Evolutionary conservation across 2,329 filamentous ascomycete genomes (phyloP), one percentile per base, ranked within the genome.

Genomic region (Dothistroma septosporum): DNA sequence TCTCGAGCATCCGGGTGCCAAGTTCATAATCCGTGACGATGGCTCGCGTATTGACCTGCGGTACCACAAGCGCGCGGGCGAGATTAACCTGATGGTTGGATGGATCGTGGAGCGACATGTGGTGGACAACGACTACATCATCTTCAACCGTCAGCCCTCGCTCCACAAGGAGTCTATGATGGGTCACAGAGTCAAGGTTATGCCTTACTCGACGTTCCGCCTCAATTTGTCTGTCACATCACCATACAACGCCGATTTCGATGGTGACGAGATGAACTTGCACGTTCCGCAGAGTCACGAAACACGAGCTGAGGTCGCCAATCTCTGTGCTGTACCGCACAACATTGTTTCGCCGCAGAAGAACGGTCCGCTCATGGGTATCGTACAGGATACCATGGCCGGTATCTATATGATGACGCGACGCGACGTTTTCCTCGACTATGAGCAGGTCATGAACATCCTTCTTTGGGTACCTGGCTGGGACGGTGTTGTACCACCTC

Each of bases 141-240:
- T 99, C 73, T 99, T 99, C 86, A 99, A 99, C 76, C 94, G 94
- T 83, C 94, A 99, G 75, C 94, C 94, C 0, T 99, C 94, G 37
- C 82, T 99, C 72, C 94, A 99, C 83, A 99, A 99, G 78, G 94
- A 99, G 75, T 99, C 94, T 62, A 99, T 99, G 94, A 99, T 99
- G 95, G 94, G 91, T 76, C 94, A 99, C 78, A 87, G 91, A 70
- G 94, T 99, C 65, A 88, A 89, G 62, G 94, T 99, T 63, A 97
- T 99, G 92, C 94, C 94, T 2, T 99, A 96, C 76, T 99, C 94
- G 6, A 99, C 94, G 1, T 99, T 99, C 82, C 88, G 94, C 65
- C 84, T 99, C 52, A 99, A 99, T 73, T 78, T 99, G 68, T 99
- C 94, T 0, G 94, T 99, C 72, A 99, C 95, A 0, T 96, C 92